Base-by-base conservation (phyloP, 2,329 filamentous ascomycete genomes). In the Fusarium scirpi region DNA sequence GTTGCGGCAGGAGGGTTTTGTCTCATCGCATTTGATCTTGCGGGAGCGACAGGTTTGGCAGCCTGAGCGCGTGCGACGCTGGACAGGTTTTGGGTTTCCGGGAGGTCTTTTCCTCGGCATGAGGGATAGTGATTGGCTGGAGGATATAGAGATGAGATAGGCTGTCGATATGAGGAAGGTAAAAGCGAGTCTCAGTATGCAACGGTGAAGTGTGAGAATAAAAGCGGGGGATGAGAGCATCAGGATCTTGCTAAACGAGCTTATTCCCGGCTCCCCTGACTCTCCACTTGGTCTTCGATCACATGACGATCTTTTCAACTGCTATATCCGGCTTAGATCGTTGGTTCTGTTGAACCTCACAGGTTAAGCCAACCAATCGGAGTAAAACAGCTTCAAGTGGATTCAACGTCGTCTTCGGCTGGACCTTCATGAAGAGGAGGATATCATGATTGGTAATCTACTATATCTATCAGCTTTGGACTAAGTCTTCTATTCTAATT, bases 11-110 rank as follows among this genome's bases (percentile, higher is more conserved):
- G 58, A 47, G 12, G 73, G 70, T 27, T 56, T 72, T 27, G 64
- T 54, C 58, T 75, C 73, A 22, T 75, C 73, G 27, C 73, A 74
- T 51, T 74, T 74, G 45, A 75, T 48, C 44, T 74, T 75, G 32
- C 73, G 62, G 20, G 62, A 41, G n/a, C 72, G 69, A 25, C 72
- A 74, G 8, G 73, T 74, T 29, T 71, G 70, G 16, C 72, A 74
- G 41, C 72, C 72, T 16, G 72, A 71, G 16, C 69, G 69, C 24
- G 69, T 66, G 20, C 70, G 69, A 30, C 62, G 53, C 32, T 68
- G 66, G 11, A 70, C 54, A 16, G 69, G 69, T 11, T 54, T 64
- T 22, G 67, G 25, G 27, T 57, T 55, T 12, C 63, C 54, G 16
- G 69, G 46, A n/a, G 62, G 51, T n/a, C 67, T 60, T 32, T 67